Base-by-base conservation (phyloP, 2,329 filamentous ascomycete genomes). In the Pseudovirgaria hyperparasitica region DNA sequence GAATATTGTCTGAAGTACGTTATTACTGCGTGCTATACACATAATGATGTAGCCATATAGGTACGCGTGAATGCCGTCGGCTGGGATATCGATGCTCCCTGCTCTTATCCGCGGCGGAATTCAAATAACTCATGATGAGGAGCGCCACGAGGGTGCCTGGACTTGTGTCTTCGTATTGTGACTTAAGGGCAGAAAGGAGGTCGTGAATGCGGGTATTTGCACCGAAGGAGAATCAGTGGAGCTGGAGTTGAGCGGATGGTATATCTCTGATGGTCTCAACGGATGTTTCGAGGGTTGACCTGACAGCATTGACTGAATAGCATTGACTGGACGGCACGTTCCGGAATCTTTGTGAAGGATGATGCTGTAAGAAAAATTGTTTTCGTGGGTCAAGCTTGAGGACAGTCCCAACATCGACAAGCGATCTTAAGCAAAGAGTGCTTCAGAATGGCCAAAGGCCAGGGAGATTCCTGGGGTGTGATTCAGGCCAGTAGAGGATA, bases 401-500 rank as follows among this genome's bases (percentile, higher is more conserved):
- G 2, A 82, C 52, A 0, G 58, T 45, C 17, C 70, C 52, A 31
- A 85, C 73, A 3, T 73, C 60, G 7, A 52, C 43, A 0, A 79
- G 55, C 0, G 76, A 71, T 43, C 81, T 84, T 58, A 75, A 85
- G 5, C 79, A 7, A 72, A 75, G 39, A 86, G 85, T 0, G 78
- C 72, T 48, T 85, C 78, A 40, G 86, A 85, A 13, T 72, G 67
- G 9, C 67, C 63, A 1, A 85, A 54, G 0, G 79, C 78, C 2
- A 86, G 58, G 1, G 79, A 78, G 28, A 86, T 85, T 45, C 86
- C 79, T 2, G 80, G 79, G 53, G 85, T 85, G 59, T 85, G 78
- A 48, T 85, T 85, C 3, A 67, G 57, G 37, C 86, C 78, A 2
- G 68, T 70, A 48, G 79, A 85, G 31, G 71, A 66, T 3, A 70